Percentiles rank a stretch among this genome's conserved stretches.
phyloP scores from a whole-genome alignment of 352 stramenopile genomes.

The Thraustotheca clavata region DNA sequence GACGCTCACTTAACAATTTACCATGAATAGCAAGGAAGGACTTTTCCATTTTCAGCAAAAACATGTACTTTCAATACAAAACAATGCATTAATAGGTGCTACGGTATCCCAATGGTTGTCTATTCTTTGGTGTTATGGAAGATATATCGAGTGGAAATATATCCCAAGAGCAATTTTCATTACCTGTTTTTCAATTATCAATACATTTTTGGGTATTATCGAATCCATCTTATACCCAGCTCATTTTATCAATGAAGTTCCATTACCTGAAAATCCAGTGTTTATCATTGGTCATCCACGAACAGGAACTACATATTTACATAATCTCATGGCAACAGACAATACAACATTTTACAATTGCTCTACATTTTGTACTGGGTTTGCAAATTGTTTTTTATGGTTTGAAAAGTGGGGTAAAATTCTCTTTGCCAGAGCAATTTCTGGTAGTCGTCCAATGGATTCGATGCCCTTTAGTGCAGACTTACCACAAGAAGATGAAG shows the following conservation, averaged over 20 bases:
- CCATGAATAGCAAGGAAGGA: not conserved
- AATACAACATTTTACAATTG: conserved; percentile 31
- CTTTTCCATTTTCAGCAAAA: conserved; percentile 18
- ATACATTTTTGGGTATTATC: conserved; percentile 4
- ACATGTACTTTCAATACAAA: conserved; percentile 20
- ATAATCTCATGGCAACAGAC: conserved; percentile 37
- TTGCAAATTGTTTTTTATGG: conserved; percentile 34
- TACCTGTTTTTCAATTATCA: conserved; percentile 22
- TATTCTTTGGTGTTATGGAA: conserved; percentile 14
- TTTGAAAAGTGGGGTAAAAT: conserved; percentile 35
- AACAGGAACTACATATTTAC: conserved; percentile 38
- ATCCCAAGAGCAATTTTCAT: conserved; percentile 20
- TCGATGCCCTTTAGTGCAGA: conserved; percentile 38
- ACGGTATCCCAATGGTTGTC: conserved; percentile 13
- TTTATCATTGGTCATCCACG: conserved; percentile 28
- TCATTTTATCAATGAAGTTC: conserved; percentile 1
- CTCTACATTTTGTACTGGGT: conserved; percentile 41
- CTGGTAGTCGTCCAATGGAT: conserved; percentile 39
- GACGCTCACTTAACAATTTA: no score
- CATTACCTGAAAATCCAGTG: conserved; percentile 25
- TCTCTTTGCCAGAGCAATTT: conserved; percentile 29
- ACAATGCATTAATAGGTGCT: conserved; percentile 24
- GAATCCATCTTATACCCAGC: conserved; percentile 23
- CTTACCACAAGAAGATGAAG: conserved; percentile 43
- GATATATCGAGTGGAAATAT: conserved; percentile 24